These are phyloP conservation scores for Begonia fuchsioides DNA, from an alignment of 306 rosid genomes.

Conservation along the genomic window DNA sequence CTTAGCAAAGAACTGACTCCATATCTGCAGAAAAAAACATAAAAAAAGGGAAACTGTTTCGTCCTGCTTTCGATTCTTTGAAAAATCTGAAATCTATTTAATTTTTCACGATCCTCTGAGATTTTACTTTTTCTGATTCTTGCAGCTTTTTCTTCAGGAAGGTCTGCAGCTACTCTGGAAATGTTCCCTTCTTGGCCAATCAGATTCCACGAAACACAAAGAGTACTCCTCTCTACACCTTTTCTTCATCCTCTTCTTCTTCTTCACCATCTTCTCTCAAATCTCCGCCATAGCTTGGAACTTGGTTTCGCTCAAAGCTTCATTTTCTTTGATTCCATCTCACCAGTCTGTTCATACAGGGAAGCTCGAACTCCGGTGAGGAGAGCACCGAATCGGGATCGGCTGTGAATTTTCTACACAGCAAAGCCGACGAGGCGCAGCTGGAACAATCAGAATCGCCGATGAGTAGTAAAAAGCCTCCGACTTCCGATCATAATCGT, in stretches of 20 bases:
- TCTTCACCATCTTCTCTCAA: background rate
- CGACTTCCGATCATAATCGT: slow-evolving; percentile 31
- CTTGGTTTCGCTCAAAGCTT: background rate
- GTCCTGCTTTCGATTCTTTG: slow-evolving; percentile 7
- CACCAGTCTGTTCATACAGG: slow-evolving; percentile 22
- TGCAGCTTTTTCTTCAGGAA: slow-evolving; percentile 76
- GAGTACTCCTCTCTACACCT: slow-evolving; percentile 17
- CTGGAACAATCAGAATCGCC: slow-evolving; percentile 58
- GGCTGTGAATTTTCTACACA: slow-evolving; percentile 40
- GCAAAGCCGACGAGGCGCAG: slow-evolving; percentile 32
- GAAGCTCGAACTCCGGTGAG: slow-evolving; percentile 69
- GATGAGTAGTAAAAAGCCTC: slow-evolving; percentile 28
- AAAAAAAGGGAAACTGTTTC: slow-evolving; percentile 30
- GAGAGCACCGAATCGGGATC: slow-evolving; percentile 89
- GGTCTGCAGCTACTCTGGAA: slow-evolving; percentile 95
- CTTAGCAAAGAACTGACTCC: slow-evolving; percentile 31
- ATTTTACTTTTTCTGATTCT: slow-evolving; percentile 39
- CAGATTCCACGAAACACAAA: slow-evolving; percentile 62
- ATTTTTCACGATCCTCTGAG: slow-evolving; percentile 1
- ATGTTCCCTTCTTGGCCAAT: slow-evolving; percentile 99
- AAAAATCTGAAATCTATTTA: slow-evolving; percentile 2
- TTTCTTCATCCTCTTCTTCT: no score
- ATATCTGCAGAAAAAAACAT: slow-evolving; percentile 46
- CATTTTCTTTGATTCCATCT: background rate
- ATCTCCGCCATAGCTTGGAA: background rate